phyloP scores from a whole-genome alignment of 1,284 basidiomycete species.

The Tetrapyrgos nigripes region DNA sequence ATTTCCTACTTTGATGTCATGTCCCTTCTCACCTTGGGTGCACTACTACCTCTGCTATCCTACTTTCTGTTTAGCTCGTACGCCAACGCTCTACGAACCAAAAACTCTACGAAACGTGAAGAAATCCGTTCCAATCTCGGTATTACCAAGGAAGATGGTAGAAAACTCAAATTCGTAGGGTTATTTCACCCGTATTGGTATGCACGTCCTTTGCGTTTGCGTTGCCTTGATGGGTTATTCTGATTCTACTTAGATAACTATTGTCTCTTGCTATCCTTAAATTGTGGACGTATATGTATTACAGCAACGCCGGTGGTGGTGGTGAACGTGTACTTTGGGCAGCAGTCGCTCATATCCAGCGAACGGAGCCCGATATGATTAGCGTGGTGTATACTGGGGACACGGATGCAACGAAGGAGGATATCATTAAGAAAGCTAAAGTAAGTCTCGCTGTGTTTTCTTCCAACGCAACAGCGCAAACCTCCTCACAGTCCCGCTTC shows the following conservation, averaged over 20 bases:
- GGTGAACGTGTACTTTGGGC: constrained; percentile 98
- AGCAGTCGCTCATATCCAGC: constrained; percentile 83
- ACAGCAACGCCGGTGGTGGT: constrained; percentile 95
- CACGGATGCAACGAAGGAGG: constrained; percentile 76
- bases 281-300: constrained; percentile 41
- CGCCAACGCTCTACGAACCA: no score
- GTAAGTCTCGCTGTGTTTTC: constrained; percentile 46
- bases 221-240: neutral
- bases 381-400: constrained; percentile 94
- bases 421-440: constrained; percentile 86
- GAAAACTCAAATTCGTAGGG: constrained; percentile 57
- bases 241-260: constrained; percentile 31
- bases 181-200: constrained; percentile 99
- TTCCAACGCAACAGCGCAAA: constrained; percentile 6
- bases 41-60: no score
- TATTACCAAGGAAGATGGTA: neutral
- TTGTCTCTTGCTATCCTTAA: constrained; percentile 26
- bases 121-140: constrained; percentile 3
- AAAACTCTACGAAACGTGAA: neutral
- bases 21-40: no score
- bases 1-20: no score
- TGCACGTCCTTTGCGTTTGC: neutral
- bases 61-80: no score
- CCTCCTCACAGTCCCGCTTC: constrained; percentile 72
- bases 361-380: constrained; percentile 73